A percentile compares a stretch with the other conserved stretches of the same genome.
Conservation (phyloP, 2,329 filamentous ascomycete genomes). For the Pseudofabraea citricarpa region DNA sequence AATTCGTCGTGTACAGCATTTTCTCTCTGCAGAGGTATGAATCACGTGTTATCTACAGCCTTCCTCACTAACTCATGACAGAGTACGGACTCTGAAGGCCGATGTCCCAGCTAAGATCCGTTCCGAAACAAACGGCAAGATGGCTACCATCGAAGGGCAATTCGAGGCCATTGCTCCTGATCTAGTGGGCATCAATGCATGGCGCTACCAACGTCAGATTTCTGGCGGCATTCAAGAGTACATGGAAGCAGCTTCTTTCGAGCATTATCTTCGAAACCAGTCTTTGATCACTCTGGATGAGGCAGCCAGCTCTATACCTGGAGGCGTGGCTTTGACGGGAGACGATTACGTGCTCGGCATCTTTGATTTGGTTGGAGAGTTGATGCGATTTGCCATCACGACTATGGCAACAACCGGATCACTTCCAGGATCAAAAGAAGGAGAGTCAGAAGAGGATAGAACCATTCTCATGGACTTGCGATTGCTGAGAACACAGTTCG, state of each 20-base stretch:
- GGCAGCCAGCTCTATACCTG: constrained; percentile 41
- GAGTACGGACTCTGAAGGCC: constrained; percentile 58
- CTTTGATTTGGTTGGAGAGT: constrained; percentile 90
- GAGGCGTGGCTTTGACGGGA: constrained; percentile 60
- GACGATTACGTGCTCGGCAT: constrained; percentile 88
- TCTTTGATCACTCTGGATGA: constrained; percentile 65
- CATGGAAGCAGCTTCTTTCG: constrained; percentile 85
- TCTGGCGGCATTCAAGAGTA: constrained; percentile 85
- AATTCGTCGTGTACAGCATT: constrained; percentile 49
- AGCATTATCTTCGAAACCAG: constrained; percentile 79
- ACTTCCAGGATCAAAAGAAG: constrained; percentile 33
- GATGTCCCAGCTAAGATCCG: constrained; percentile 64
- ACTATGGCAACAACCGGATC: constrained; percentile 64
- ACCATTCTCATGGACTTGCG: constrained; percentile 79
- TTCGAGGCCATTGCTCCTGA: constrained; percentile 68
- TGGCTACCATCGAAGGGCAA: constrained; percentile 64
- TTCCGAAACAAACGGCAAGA: constrained; percentile 56
- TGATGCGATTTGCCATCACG: constrained; percentile 95
- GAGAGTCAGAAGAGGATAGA: constrained; percentile 31
- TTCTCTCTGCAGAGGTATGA: constrained; percentile 75
- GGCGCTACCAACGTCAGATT: constrained; percentile 76
- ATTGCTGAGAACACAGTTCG: constrained; percentile 69
- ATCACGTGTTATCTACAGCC: constrained; percentile 8
- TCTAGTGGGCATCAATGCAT: constrained; percentile 71
- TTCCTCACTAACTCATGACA: constrained; percentile 27